Evolutionary conservation across 192 early-diverging fungal species (phyloP).

Genomic region (Chytriomyces hyalinus): DNA sequence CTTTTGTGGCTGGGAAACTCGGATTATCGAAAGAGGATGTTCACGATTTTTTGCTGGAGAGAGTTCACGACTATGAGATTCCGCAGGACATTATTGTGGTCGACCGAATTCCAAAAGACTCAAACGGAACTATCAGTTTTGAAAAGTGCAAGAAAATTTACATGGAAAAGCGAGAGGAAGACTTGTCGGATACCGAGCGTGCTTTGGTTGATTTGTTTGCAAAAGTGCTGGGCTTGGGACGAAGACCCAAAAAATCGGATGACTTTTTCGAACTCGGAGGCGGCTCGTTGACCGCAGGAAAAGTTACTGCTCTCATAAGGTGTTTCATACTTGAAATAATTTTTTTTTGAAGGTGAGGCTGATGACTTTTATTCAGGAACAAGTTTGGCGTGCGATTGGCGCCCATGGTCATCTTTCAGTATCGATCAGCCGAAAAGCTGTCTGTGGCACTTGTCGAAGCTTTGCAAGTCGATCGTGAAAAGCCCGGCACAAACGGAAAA

Average conservation of each 20-base stretch:
- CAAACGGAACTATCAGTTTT: background rate
- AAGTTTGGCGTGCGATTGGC: conserved; percentile 8
- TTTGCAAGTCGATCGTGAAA: background rate
- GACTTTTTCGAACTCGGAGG: conserved; percentile 58
- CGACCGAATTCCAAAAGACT: background rate
- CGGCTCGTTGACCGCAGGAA: conserved; percentile 39
- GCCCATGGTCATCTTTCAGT: conserved; percentile 21
- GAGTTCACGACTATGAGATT: background rate
- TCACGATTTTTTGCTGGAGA: background rate
- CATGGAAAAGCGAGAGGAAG: background rate
- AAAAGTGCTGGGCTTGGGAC: conserved; percentile 37
- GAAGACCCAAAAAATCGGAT: conserved; percentile 19
- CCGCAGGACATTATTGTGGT: background rate
- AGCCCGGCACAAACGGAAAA: background rate
- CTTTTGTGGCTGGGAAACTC: background rate
- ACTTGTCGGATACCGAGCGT: background rate
- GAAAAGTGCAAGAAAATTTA: background rate
- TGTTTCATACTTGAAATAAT: background rate
- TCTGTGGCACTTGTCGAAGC: background rate
- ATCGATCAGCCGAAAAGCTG: background rate
- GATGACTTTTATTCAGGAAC: background rate
- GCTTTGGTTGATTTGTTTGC: conserved; percentile 38
- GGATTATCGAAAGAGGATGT: background rate
- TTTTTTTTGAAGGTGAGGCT: background rate
- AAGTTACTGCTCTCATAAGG: conserved; percentile 15